Evolutionary conservation across 164 flowering plant genomes (phyloP).

Genomic region (Chimonanthus salicifolius): DNA sequence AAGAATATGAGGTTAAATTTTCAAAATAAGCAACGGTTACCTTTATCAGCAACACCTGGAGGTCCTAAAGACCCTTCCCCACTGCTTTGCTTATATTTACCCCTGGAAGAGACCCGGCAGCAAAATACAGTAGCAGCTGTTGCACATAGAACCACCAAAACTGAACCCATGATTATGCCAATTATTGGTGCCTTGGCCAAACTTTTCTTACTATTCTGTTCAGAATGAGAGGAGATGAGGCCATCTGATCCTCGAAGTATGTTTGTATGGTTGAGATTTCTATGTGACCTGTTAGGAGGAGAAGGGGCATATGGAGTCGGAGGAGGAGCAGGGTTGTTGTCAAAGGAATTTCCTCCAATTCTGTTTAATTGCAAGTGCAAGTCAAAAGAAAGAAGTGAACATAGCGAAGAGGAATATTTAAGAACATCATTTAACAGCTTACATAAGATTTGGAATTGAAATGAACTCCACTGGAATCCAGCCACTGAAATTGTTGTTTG

Average conservation of each 20-base stretch:
- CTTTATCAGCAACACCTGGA: constrained; percentile 34
- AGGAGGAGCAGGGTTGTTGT: constrained; percentile 85
- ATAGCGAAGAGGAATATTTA: constrained; percentile 1
- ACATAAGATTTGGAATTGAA: constrained; percentile 64
- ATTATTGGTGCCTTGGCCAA: constrained; percentile 44
- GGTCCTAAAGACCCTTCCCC: constrained; percentile 39
- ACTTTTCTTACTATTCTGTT: constrained; percentile 24
- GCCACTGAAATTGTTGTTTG: constrained; percentile 75
- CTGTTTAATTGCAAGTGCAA: constrained; percentile 34
- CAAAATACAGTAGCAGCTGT: constrained; percentile 53
- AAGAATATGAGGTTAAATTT: not conserved
- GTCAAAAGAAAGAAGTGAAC: constrained; percentile 9
- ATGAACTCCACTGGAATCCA: constrained; percentile 77
- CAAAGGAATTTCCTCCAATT: constrained; percentile 74
- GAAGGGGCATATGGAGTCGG: constrained; percentile 77
- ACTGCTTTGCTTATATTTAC: constrained; percentile 31
- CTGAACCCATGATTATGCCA: constrained; percentile 60
- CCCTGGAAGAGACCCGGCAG: constrained; percentile 26
- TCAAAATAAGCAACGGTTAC: constrained; percentile 19
- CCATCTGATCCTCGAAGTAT: constrained; percentile 26
- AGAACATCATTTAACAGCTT: constrained; percentile 22
- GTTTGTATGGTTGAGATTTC: constrained; percentile 28
- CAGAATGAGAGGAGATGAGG: constrained; percentile 21
- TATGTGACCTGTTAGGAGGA: constrained; percentile 53
- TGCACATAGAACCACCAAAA: constrained; percentile 27